Evolutionary conservation across 2,329 filamentous ascomycete species (phyloP), one percentile per base, ranked within the genome.

Genomic region (Aspergillus sp.): DNA sequence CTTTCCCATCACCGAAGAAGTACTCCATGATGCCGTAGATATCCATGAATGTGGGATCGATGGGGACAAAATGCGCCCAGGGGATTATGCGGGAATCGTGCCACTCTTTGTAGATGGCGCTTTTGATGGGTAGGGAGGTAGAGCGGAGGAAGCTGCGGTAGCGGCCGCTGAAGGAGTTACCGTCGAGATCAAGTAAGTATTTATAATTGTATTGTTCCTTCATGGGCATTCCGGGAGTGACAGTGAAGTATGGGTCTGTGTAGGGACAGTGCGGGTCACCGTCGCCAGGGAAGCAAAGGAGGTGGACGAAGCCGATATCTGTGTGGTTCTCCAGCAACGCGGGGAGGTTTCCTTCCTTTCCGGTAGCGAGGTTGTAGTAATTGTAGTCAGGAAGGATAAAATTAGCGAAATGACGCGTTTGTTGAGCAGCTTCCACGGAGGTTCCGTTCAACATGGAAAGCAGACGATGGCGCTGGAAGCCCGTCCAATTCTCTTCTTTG

Each of bases 31-130:
- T 82, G 39, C 80, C 82, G 52, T 83, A 90, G 58, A 86, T 77
- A 56, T 90, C 88, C 32, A 79, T 71, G 58, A 84, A 90, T 1
- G 82, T 79, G 59, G 80, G 86, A 61, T 90, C 85, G 78, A 91
- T 83, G 13, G 88, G 88, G 2, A 90, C 83, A 58, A 88, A 91
- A 66, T 93, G 88, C 59, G 82, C 81, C 87, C 88, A 93, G 0
- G 85, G 77, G 2, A 88, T 73, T 1, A 91, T 73, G 2, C 87
- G 76, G 41, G 77, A 79, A 62, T 90, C 86, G 60, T 90, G 87
- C 88, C 87, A 93, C 64, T 93, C 88, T 17, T 80, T 77, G 69
- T 84, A 93, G 19, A 91, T 72, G 0, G 87, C 89, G 5, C 84
- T 81, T 69, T 91, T 93, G 69, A 93, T 80, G 0, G 85, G 85